Base-by-base conservation (phyloP, 805 yeast genomes). In the Jamesozyma lodderae region DNA sequence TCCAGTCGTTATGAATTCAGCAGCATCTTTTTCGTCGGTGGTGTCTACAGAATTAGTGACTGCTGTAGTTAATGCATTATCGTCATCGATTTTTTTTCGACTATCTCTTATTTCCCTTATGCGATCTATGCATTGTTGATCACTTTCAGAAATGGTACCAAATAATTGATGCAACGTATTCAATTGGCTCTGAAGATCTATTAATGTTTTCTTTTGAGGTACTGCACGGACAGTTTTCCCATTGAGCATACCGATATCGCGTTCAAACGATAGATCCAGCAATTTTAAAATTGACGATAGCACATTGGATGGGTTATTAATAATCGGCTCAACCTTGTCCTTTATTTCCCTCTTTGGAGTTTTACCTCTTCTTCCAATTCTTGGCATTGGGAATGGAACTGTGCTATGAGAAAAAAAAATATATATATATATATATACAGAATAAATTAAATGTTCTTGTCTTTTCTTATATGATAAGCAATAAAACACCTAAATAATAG, bases 201-300 rank as follows among this genome's bases (percentile, higher is more conserved):
- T 53, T 28, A 76, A 53, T 4, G 67, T 58, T 39, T 67, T 67
- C 16, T 64, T 35, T 3, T 41, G 39, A 1, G 70, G 72, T 16
- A 64, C 59, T 5, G 72, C 67, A 1, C 70, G 60, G 0, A 73
- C 64, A 5, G 68, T 51, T 15, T 74, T 78, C 0, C 88, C 88
- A 46, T 70, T 77, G 18, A 81, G 57, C 37, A 73, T 57, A 1
- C 87, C 87, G 14, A 72, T 63, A 28, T 74, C 72, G 4, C 71
- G 63, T 48, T 79, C 83, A 51, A 74, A 80, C 1, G 72, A 60
- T 37, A 81, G 55, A 33, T 68, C 65, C 27, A 79, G 57, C 44
- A 73, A 75, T 33, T 62, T 61, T 38, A 80, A 60, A 11, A 81
- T 70, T 38, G 72, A 71, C 21, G 69, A 68, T 36, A 81, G 43